Evolutionary conservation across 345 rosid genomes (phyloP), one percentile per base, ranked within the genome.

Genomic region (Jatropha curcas): DNA sequence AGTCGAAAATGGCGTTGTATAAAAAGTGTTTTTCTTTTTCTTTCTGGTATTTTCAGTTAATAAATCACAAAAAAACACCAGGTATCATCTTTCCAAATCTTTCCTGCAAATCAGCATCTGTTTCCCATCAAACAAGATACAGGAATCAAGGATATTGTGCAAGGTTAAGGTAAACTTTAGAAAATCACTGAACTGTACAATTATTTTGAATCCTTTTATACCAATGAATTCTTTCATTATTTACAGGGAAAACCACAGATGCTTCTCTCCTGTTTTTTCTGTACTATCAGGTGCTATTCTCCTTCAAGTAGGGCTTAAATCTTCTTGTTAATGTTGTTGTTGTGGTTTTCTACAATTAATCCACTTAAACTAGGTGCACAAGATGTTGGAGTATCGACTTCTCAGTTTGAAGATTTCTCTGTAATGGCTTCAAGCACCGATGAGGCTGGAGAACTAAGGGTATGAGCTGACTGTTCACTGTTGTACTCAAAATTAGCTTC

Each of bases 231-330:
- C 70, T 19, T 66, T 81, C 39, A 51, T 5, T 25, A 43, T 39
- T 82, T 71, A 50, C 83, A 91, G 98, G 82, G 24, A 20, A 55
- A 77, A 51, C 5, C 72, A 14, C 57, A 77, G 70, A 75, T 62
- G 60, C 71, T 65, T 75, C 59, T 22, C 30, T 1, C 70, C 88
- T 50, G 34, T 77, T 56, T 76, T 39, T 82, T 88, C 87, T 41
- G 83, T 76, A 55, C 73, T 80, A 72, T 79, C 90, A 83, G 97
- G 96, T 91, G 68, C 41, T 48, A 22, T 33, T 69, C n/a, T 65
- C 69, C 73, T 74, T 41, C 45, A 60, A 24, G 1, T 65, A 13
- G 13, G 52, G 57, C 41, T 62, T 69, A 52, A 31, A 64, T 63
- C 63, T 72, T 55, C 35, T 58, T 57, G 2, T 61, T 63, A 65